Base-by-base conservation (phyloP, 1,139 yeast genomes). In the Schwanniomyces etchellsii region DNA sequence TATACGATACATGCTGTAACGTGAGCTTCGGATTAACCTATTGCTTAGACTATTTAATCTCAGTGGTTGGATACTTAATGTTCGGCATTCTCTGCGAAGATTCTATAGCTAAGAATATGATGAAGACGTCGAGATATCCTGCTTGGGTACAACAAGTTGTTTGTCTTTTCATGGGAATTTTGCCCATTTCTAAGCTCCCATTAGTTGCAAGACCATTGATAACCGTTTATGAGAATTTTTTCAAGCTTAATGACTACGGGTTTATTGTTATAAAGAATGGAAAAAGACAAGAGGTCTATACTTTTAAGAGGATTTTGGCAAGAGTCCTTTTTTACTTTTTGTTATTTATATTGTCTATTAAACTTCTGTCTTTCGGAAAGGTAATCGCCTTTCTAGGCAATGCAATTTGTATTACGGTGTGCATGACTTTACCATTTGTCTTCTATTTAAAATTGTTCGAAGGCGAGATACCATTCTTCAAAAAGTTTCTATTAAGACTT, bases 331-430 rank as follows among this genome's bases (percentile, higher is more conserved):
- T 43, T 28, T 34, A 50, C 3, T 47, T 49, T 28, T 28, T 57
- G 3, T 45, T 63, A n/a, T 48, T 81, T 20, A 31, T 58, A 2
- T 52, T 79, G 29, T 74, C 95, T 1, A 63, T 82, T 20, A 35
- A 74, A 3, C 73, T 84, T 45, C 84, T 85, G 4, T 77, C 80
- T 20, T 89, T 88, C 55, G 96, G 93, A 37, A 77, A 77, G 46
- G 71, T 88, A 35, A 80, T 89, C 55, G 85, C 95, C 5, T 75
- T 88, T 32, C 62, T 85, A 43, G 96, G 96, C 3, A 75, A 91
- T 22, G 77, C 88, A 3, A 64, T 89, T 31, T 85, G 96, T 45
- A 82, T 82, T 49, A 70, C 81, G 1, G 79, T 88, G 27, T 89
- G 96, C 50, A 61, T 88, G 36, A 74, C 85, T 3, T 64, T 86